phyloP scores from a whole-genome alignment of 768 basidiomycete species.

The Austroboletus eburneus region DNA sequence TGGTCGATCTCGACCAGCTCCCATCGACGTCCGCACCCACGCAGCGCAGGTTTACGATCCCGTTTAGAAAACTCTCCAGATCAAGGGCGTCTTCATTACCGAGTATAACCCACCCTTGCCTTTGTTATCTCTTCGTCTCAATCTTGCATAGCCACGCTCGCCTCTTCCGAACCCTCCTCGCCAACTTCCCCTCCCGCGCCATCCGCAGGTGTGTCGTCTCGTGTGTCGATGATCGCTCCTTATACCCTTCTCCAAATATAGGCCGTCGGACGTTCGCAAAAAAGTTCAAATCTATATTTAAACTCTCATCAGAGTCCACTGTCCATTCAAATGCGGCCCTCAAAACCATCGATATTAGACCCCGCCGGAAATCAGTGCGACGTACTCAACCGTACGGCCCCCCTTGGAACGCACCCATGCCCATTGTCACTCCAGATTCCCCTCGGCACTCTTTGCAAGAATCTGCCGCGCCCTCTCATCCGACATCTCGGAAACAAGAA shows the following conservation, averaged over 20 bases:
- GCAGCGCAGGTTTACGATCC: constrained; percentile 15
- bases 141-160: constrained; percentile 3
- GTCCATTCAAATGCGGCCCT: constrained; percentile 6
- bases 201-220: not conserved
- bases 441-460: constrained; percentile 1
- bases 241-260: not conserved
- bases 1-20: not conserved
- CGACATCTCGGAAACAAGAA: not conserved
- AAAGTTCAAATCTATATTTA: constrained; percentile 25
- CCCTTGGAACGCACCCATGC: constrained; percentile 34
- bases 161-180: not conserved
- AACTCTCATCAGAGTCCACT: constrained; percentile 5
- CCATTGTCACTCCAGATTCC: constrained; percentile 6
- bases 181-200: not conserved
- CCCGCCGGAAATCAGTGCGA: constrained; percentile 22
- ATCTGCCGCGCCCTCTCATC: not conserved
- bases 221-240: not conserved
- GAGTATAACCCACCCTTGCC: constrained; percentile 8
- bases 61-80: constrained; percentile 15
- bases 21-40: not conserved
- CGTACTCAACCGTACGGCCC: constrained; percentile 38
- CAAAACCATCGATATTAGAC: constrained; percentile 14
- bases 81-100: constrained; percentile 14
- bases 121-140: not conserved
- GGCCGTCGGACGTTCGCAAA: constrained; percentile 9